Evolutionary conservation across 139 green algal species (phyloP).

Genomic region (Chlamydomonas urium): DNA sequence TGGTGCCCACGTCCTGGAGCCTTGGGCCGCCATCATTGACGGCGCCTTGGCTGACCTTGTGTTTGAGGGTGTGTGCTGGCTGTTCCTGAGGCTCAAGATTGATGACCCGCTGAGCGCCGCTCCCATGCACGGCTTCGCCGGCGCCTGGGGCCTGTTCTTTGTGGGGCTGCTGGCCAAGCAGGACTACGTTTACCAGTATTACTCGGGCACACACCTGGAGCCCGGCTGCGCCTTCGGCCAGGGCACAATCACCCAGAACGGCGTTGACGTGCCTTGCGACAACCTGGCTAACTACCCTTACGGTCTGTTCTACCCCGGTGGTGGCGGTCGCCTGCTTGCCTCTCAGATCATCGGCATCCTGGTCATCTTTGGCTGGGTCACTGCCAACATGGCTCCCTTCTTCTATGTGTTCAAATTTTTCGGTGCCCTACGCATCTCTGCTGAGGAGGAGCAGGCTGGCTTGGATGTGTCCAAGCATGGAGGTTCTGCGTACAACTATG

Average conservation of each 20-base stretch:
- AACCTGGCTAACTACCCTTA: too few relatives aligned
- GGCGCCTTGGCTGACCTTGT: slow-evolving; percentile 55
- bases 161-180: slow-evolving; percentile 58
- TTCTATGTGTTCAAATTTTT: slow-evolving; percentile 67
- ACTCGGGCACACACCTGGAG: not conserved
- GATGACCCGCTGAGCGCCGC: slow-evolving; percentile 70
- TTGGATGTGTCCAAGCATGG: slow-evolving; percentile 70
- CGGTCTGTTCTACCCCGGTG: slow-evolving; percentile 55
- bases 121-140: slow-evolving; percentile 73
- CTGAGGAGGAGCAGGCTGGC: slow-evolving; percentile 62
- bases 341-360: slow-evolving; percentile 57
- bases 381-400: slow-evolving; percentile 36
- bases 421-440: slow-evolving; percentile 50
- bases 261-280: too few relatives aligned
- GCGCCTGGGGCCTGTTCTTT: slow-evolving; percentile 53
- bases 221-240: not conserved
- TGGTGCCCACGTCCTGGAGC: slow-evolving; percentile 39
- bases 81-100: slow-evolving; percentile 35
- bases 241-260: too few relatives aligned
- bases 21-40: slow-evolving; percentile 80
- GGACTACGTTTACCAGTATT: slow-evolving; percentile 11
- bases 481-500: slow-evolving; percentile 42
- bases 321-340: slow-evolving; percentile 43
- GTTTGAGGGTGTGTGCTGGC: slow-evolving; percentile 23
- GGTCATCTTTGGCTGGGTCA: slow-evolving; percentile 51